Evolutionary conservation across 192 early-diverging fungal genomes (phyloP).

Genomic region (Linnemannia zychae): DNA sequence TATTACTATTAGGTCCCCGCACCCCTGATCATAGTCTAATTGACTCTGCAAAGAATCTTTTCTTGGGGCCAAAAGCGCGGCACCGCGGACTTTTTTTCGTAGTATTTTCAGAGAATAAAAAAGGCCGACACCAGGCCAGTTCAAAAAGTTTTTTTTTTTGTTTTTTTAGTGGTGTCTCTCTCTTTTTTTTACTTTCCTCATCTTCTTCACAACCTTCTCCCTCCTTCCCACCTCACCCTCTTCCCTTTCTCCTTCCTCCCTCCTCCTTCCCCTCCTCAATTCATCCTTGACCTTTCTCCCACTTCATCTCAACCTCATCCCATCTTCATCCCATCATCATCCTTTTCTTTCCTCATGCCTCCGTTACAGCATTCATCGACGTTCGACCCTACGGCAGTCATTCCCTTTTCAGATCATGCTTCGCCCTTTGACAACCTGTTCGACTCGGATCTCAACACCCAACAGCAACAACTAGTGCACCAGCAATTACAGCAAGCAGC

Average conservation of each 20-base stretch:
- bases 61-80: background rate
- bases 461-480: background rate
- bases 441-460: constrained; percentile 4
- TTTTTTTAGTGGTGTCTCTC: background rate
- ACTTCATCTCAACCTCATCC: background rate
- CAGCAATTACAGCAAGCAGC: background rate
- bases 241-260: background rate
- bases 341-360: constrained; percentile 21
- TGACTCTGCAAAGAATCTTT: background rate
- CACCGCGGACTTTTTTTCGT: background rate
- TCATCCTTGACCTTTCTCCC: background rate
- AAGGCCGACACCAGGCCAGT: background rate
- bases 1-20: background rate
- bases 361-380: constrained; percentile 35
- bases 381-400: constrained; percentile 26
- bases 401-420: constrained; percentile 39
- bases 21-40: background rate
- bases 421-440: constrained; percentile 34
- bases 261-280: constrained; percentile 9
- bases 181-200: too few species aligned
- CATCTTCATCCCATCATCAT: background rate
- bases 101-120: background rate
- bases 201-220: background rate
- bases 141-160: constrained; percentile 1
- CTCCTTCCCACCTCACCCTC: background rate